These are phyloP conservation scores for Cyclocybe aegerita DNA, from an alignment of 768 basidiomycete species.

Conservation along the genomic window DNA sequence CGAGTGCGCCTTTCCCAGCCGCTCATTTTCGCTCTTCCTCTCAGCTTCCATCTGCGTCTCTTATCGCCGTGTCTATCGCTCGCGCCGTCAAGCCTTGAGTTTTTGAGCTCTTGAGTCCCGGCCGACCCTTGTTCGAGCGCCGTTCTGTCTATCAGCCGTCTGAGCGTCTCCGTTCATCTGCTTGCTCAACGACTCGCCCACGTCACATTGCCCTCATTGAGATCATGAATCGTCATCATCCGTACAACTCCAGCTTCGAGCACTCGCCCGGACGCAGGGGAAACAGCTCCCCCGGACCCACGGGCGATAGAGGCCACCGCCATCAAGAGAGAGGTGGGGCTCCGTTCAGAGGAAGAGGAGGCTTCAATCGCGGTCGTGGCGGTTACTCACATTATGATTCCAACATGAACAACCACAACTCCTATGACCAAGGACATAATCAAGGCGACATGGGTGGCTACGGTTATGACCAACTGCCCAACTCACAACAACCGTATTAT, in stretches of 20 bases:
- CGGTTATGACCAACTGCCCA: constrained; percentile 59
- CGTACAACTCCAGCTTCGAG: constrained; percentile 73
- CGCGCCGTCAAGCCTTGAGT: constrained; percentile 25
- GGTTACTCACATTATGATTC: constrained; percentile 56
- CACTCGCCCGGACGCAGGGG: constrained; percentile 56
- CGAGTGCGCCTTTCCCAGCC: constrained; percentile 20
- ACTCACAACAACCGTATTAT: constrained; percentile 64
- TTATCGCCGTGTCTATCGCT: constrained; percentile 15
- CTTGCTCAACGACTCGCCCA: constrained; percentile 23
- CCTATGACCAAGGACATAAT: constrained; percentile 72
- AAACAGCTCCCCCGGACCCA: constrained; percentile 63
- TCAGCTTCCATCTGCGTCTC: constrained; percentile 15
- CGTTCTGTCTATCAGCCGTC: constrained; percentile 14
- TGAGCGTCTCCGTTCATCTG: constrained; percentile 6
- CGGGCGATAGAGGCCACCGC: constrained; percentile 73
- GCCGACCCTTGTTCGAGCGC: constrained; percentile 9
- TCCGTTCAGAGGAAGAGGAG: constrained; percentile 45
- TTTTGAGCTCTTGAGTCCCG: constrained; percentile 23
- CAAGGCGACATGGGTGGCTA: constrained; percentile 62
- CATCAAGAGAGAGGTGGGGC: constrained; percentile 57
- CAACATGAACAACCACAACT: constrained; percentile 45
- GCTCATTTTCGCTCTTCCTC: constrained; percentile 14
- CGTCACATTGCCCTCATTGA: constrained; percentile 31
- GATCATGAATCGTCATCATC: constrained; percentile 87
- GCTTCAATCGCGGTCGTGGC: constrained; percentile 49